Evolutionary conservation across 192 early-diverging fungal species (phyloP), one percentile per base, ranked within the genome.

Genomic region (Coemansia sp.): DNA sequence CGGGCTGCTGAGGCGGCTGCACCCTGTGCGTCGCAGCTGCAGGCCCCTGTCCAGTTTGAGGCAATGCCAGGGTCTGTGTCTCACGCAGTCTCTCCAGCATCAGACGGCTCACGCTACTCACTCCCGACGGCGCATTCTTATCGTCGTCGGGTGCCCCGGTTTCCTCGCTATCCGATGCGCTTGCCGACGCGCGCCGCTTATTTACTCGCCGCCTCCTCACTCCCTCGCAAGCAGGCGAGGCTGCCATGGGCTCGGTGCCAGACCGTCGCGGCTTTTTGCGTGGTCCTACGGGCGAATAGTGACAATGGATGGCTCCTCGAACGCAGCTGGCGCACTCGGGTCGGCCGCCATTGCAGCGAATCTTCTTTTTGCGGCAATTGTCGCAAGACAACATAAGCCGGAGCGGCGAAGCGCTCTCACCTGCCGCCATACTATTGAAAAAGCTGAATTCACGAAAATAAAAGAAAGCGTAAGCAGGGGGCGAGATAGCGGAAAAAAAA

Each of bases 221-320:
- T 10, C 34, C n/a, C 37, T 8, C 43, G 31, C 11, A 7, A 2
- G 23, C 21, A 20, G 24, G n/a, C 14, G 24, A 42, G 46, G 71
- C 31, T 31, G 28, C 39, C 39, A 60, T 1, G 36, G 69, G 11
- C 35, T 45, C 43, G 18, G 43, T 45, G 43, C 43, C 43, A 5
- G 18, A 8, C 18, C 66, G 63, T 31, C 78, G 73, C 3, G 79
- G 79, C 55, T 76, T 81, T 39, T 70, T 75, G 35, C 79, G 69
- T 11, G 73, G 79, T 5, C 79, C 79, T 4, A 81, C 79, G 5
- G 70, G 76, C 63, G 76, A 78, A 50, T 76, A 76, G 35, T 73
- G 65, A 55, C 79, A 81, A 3, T 28, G 37, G 3, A 45, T 40
- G n/a, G 23, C 33, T 55, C 31, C 55, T 20, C 59, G 59, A 36